These are phyloP conservation scores for Nemania serpens DNA, from an alignment of 2,329 filamentous ascomycete genomes.

Conservation along the genomic window DNA sequence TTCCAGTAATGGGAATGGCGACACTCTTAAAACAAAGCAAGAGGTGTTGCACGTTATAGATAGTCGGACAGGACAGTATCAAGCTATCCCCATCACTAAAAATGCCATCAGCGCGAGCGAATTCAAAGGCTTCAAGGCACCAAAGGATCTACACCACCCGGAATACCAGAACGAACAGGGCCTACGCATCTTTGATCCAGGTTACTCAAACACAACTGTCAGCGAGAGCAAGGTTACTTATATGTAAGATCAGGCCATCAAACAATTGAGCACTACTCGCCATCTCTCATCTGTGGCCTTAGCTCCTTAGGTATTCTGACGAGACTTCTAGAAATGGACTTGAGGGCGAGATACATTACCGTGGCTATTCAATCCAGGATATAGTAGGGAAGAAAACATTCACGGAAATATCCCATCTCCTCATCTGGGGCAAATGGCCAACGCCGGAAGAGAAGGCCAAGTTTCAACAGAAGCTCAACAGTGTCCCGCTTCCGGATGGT, in stretches of 20 bases:
- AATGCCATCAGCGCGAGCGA: conserved; percentile 28
- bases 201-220: conserved; percentile 28
- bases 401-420: conserved; percentile 25
- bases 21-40: background rate
- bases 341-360: conserved; percentile 26
- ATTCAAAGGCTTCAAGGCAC: conserved; percentile 26
- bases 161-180: conserved; percentile 30
- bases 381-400: conserved; percentile 27
- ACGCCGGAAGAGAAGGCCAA: conserved; percentile 18
- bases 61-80: conserved; percentile 25
- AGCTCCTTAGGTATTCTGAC: background rate
- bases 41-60: conserved; percentile 28
- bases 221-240: conserved; percentile 32
- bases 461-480: conserved; percentile 24
- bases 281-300: background rate
- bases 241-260: conserved; percentile 17
- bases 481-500: conserved; percentile 22
- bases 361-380: conserved; percentile 28
- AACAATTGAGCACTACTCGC: background rate
- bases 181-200: conserved; percentile 28
- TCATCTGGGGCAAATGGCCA: conserved; percentile 29
- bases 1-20: background rate
- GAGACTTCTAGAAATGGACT: conserved; percentile 15
- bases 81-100: conserved; percentile 18
- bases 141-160: conserved; percentile 26